Evolutionary conservation across 495 filamentous ascomycete genomes (phyloP), one percentile per base, ranked within the genome.

Genomic region (Neurospora tetrasperma): DNA sequence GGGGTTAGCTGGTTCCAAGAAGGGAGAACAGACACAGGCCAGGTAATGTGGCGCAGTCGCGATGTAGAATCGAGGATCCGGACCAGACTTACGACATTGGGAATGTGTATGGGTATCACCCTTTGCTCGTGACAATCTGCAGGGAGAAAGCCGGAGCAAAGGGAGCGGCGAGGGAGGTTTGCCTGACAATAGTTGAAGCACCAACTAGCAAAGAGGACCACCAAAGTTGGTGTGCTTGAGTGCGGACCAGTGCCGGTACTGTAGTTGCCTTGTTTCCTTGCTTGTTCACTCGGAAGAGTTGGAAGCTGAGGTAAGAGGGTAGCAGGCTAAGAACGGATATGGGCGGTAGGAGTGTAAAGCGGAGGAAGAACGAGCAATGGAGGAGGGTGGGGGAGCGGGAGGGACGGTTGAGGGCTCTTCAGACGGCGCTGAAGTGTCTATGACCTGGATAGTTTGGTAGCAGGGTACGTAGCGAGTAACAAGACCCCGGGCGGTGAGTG

Each of bases 31-130:
- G 27, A 35, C 39, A 70, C 62, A 74, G 59, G 69, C 35, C 40
- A 43, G 71, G 54, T 42, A 31, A 66, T 73, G 71, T 70, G 70
- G 73, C 73, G 43, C 70, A 42, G 46, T 44, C 54, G 59, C 68
- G 66, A 31, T 40, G 42, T 44, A 59, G 68, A 42, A 59, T 59
- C 48, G 46, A 66, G 27, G 54, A 66, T 66, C 54, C 54, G 54
- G 54, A 66, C 54, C 54, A 43, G 66, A 78, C 85, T 83, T 82
- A 87, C 84, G 84, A 81, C 85, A 85, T 87, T 84, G 83, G 80
- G 77, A 80, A 81, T 76, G 75, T 79, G 73, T 77, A 75, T 71
- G 73, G 72, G 75, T 69, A 74, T 77, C 79, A 80, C 80, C 79
- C 79, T 82, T 82, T 74, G 76, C 83, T 81, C 79, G 73, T 80